Evolutionary conservation across 2,329 filamentous ascomycete genomes (phyloP).

Genomic region (Ploettnerulaceae sp.): DNA sequence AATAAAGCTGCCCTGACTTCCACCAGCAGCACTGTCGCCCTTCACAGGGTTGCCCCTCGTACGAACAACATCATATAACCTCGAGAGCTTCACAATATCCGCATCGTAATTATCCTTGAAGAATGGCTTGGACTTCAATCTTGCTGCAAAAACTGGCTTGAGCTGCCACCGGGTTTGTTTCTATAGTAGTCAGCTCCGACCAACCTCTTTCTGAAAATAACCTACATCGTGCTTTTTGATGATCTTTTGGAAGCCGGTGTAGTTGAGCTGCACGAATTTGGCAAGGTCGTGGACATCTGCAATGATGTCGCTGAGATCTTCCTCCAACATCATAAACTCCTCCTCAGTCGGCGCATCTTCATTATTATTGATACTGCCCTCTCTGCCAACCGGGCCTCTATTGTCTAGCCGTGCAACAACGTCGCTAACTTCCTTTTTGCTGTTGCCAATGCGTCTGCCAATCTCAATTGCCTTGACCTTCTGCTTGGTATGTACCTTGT

Average conservation of each 20-base stretch:
- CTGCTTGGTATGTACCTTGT: conserved; percentile 97
- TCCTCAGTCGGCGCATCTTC: conserved; percentile 70
- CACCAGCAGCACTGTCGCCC: conserved; percentile 87
- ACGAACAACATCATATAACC: conserved; percentile 88
- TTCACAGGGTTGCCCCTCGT: conserved; percentile 89
- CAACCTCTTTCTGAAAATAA: conserved; percentile 17
- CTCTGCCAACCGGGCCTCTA: conserved; percentile 43
- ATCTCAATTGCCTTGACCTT: conserved; percentile 97
- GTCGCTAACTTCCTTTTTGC: conserved; percentile 83
- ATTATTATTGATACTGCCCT: conserved; percentile 27
- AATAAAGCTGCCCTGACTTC: conserved; percentile 89
- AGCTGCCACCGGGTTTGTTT: conserved; percentile 94
- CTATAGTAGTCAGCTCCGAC: conserved; percentile 40
- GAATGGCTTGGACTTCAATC: conserved; percentile 93
- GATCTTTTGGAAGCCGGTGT: conserved; percentile 99
- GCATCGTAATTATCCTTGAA: conserved; percentile 99
- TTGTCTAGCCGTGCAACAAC: conserved; percentile 73
- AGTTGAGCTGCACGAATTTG: conserved; percentile 97
- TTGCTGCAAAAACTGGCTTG: conserved; percentile 90
- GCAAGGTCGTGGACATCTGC: conserved; percentile 96
- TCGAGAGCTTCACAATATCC: conserved; percentile 90
- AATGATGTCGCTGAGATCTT: conserved; percentile 95
- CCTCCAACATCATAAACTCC: conserved; percentile 89
- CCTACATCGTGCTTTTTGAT: conserved; percentile 98
- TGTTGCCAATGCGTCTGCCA: conserved; percentile 78